phyloP scores from a whole-genome alignment of 495 filamentous ascomycete species.

The Chaetomidium leptoderma region DNA sequence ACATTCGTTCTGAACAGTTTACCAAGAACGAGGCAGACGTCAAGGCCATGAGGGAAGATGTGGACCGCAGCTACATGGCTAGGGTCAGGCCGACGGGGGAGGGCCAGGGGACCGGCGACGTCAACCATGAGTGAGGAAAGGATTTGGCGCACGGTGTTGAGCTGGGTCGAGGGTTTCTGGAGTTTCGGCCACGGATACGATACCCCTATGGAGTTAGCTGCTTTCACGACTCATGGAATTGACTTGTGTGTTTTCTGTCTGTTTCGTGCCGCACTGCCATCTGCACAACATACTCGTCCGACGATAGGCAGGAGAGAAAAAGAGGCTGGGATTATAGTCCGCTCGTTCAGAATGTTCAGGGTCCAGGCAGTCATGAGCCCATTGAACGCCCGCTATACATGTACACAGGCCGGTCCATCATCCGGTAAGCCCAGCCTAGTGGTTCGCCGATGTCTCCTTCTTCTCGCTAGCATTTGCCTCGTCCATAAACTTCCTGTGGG shows the following conservation, averaged over 20 bases:
- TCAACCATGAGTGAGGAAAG: neutral
- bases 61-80: neutral
- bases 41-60: neutral
- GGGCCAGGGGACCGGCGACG: neutral
- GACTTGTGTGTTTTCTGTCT: neutral
- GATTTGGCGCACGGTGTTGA: neutral
- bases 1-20: neutral
- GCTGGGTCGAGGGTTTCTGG: neutral
- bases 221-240: neutral
- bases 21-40: neutral
- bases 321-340: too few species aligned
- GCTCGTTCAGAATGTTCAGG: neutral
- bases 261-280: neutral
- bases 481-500: constrained; percentile 72
- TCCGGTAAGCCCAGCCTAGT: constrained; percentile 12
- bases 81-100: neutral
- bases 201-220: neutral
- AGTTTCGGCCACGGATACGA: neutral
- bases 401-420: constrained; percentile 23
- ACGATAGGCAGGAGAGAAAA: neutral
- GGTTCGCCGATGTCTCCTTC: constrained; percentile 36
- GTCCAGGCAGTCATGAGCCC: constrained; percentile 18
- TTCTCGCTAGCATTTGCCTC: constrained; percentile 66
- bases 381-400: constrained; percentile 26
- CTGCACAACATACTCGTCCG: neutral